Conservation (phyloP, 345 rosid species). For the Hypericum androsaemum region DNA sequence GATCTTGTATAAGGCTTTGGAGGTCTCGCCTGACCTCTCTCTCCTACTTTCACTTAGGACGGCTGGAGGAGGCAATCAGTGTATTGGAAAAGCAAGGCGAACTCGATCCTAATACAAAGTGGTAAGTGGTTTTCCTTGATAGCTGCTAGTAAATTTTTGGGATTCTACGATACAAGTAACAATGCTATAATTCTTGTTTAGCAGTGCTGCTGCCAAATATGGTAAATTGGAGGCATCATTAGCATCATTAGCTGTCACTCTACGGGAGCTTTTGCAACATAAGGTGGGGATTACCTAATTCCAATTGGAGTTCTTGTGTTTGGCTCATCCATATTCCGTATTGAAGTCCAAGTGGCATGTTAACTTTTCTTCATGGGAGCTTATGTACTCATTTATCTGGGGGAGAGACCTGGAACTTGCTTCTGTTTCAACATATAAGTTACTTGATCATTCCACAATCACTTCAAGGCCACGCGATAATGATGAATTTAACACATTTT, state of each 20-base stretch:
- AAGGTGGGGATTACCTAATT: slow-evolving; percentile 39
- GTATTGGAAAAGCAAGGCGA: slow-evolving; percentile 60
- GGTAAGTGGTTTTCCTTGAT: slow-evolving; percentile 22
- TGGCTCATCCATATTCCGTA: background rate
- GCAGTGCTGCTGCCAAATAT: slow-evolving; percentile 26
- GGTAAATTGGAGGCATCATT: slow-evolving; percentile 40
- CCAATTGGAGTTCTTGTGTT: background rate
- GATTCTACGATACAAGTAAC: slow-evolving; percentile 2
- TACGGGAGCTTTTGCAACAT: slow-evolving; percentile 58
- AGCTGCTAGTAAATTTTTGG: too few species aligned
- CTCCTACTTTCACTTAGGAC: slow-evolving; percentile 77
- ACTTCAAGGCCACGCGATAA: too few species aligned
- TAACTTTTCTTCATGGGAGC: too few species aligned
- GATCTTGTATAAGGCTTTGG: slow-evolving; percentile 50
- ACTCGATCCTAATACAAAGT: slow-evolving; percentile 24
- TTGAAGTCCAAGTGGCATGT: too few species aligned
- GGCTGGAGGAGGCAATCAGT: slow-evolving; percentile 73
- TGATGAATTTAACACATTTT: too few species aligned
- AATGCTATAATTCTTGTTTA: slow-evolving; percentile 8
- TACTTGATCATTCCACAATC: too few species aligned
- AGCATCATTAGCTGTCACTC: slow-evolving; percentile 49
- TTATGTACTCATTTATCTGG: too few species aligned
- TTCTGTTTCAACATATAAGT: too few species aligned
- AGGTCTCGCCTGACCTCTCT: slow-evolving; percentile 49
- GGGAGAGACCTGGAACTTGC: too few species aligned